Conservation (phyloP, 2,329 filamentous ascomycete genomes). For the Fusarium compactum region DNA sequence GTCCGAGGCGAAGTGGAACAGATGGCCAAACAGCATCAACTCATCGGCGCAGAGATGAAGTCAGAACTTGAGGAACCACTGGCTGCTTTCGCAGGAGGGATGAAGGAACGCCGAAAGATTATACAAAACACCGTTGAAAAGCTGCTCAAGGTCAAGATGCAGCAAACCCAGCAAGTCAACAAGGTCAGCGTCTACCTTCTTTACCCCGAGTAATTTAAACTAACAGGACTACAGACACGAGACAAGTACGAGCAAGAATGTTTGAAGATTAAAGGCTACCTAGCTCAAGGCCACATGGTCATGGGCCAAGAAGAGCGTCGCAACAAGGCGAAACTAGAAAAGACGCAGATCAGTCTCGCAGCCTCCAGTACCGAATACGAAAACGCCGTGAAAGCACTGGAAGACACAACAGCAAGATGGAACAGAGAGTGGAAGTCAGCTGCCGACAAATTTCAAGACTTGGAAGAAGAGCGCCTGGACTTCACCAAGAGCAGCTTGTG, state of each 20-base stretch:
- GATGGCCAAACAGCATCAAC: slow-evolving; percentile 93
- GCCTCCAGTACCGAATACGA: slow-evolving; percentile 95
- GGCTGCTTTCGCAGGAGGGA: slow-evolving; percentile 88
- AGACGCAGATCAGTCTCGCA: slow-evolving; percentile 95
- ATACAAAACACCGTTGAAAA: slow-evolving; percentile 95
- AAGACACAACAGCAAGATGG: slow-evolving; percentile 95
- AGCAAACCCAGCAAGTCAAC: slow-evolving; percentile 91
- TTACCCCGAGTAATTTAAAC: not conserved
- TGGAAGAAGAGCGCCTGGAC: slow-evolving; percentile 96
- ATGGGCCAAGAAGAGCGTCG: slow-evolving; percentile 99
- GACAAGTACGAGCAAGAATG: slow-evolving; percentile 98
- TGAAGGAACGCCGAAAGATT: slow-evolving; percentile 98
- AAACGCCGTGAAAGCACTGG: slow-evolving; percentile 88
- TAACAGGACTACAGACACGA: slow-evolving; percentile 71
- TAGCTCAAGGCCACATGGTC: slow-evolving; percentile 99
- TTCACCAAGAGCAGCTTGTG: slow-evolving; percentile 98
- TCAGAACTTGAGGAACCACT: slow-evolving; percentile 94
- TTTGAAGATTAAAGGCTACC: slow-evolving; percentile 96
- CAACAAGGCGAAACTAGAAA: slow-evolving; percentile 98
- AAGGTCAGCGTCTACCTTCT: slow-evolving; percentile 70
- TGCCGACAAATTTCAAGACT: slow-evolving; percentile 98
- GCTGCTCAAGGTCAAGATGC: slow-evolving; percentile 89
- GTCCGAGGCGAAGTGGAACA: slow-evolving; percentile 89
- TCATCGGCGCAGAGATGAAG: slow-evolving; percentile 94
- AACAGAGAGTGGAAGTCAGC: slow-evolving; percentile 98